These are phyloP conservation scores for Postia placenta DNA, from an alignment of 768 basidiomycete genomes.

Conservation along the genomic window DNA sequence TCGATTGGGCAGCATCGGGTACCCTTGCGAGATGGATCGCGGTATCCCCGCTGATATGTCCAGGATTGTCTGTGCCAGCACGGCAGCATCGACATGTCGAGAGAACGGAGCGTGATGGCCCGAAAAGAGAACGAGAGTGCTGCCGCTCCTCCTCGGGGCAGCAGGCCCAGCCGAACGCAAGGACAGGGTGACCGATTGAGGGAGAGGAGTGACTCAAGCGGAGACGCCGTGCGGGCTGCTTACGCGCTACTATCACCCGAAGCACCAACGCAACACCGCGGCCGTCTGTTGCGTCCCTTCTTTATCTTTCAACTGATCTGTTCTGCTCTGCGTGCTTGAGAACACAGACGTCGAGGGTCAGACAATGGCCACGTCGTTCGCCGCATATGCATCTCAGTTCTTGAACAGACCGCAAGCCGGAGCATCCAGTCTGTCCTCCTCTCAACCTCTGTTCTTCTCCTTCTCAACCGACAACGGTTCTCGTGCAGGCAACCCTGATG, in stretches of 20 bases:
- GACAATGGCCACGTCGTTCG: conserved; percentile 62
- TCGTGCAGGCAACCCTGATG: conserved; percentile 41
- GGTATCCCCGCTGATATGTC: too few species aligned
- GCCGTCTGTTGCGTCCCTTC: background rate
- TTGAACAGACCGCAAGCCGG: conserved; percentile 51
- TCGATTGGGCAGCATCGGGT: too few species aligned
- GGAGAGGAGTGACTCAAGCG: background rate
- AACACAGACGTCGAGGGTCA: background rate
- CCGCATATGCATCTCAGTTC: conserved; percentile 79
- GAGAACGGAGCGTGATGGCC: too few species aligned
- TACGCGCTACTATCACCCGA: background rate
- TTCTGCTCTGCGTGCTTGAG: background rate
- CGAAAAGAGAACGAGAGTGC: too few species aligned
- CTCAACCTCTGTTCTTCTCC: conserved; percentile 84
- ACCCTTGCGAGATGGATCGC: too few species aligned
- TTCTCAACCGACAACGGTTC: conserved; percentile 74
- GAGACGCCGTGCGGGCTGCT: background rate
- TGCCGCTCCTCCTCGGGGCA: too few species aligned
- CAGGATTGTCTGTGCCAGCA: too few species aligned
- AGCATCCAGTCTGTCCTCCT: conserved; percentile 47
- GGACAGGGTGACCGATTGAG: background rate
- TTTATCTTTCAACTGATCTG: background rate
- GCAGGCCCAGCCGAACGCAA: too few species aligned
- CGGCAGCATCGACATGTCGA: too few species aligned
- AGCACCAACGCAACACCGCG: background rate